Base-by-base conservation (phyloP, 768 basidiomycete genomes). In the Xerocomellus amylosporus region DNA sequence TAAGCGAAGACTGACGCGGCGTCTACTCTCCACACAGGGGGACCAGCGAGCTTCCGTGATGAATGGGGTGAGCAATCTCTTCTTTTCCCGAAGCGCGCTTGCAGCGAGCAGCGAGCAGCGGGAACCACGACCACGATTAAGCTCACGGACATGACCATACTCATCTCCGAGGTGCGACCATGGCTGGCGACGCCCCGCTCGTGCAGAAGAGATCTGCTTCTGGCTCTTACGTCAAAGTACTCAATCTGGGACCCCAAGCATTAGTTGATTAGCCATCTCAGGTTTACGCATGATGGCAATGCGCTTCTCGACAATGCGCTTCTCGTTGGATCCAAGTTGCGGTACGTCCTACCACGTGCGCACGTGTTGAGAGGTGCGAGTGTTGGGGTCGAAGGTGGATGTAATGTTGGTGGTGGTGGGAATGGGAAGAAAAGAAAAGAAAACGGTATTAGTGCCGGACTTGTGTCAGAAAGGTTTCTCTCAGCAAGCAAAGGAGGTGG, bases 51-150 rank as follows among this genome's bases (percentile, higher is more conserved):
- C 60, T 28, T 58, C 67, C 51, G 51, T 59, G 39, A 65, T 67
- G 30, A 63, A 63, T 38, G 72, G 65, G 34, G 55, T 67, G 28
- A 59, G 70, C 19, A 69, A 69, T 46, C 66, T 74, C 63, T 79
- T 83, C 60, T 84, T 84, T 63, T 87, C 85, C 47, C 73, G 79
- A 66, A 86, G 85, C 62, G 84, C 85, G 1, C 86, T 85, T 9
- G n/a, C n/a, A n/a, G n/a, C n/a, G n/a, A n/a, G 79, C 77, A 40
- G 71, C 72, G 33, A 72, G 55, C 17, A 49, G 60, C 5, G 61
- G 60, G 31, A 53, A 56, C 33, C 51, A 57, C 34, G 39, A 56
- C 39, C 30, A 38, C 17, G 61, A 55, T 53, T 58, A 46, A 36
- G 40, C 5, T 51, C 44, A 37, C 37, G 39, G 48, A 39, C 42